Percentiles rank a stretch among this genome's conserved stretches.
Conservation (phyloP, 2,329 filamentous ascomycete species). For the Ilyonectria sp. region DNA sequence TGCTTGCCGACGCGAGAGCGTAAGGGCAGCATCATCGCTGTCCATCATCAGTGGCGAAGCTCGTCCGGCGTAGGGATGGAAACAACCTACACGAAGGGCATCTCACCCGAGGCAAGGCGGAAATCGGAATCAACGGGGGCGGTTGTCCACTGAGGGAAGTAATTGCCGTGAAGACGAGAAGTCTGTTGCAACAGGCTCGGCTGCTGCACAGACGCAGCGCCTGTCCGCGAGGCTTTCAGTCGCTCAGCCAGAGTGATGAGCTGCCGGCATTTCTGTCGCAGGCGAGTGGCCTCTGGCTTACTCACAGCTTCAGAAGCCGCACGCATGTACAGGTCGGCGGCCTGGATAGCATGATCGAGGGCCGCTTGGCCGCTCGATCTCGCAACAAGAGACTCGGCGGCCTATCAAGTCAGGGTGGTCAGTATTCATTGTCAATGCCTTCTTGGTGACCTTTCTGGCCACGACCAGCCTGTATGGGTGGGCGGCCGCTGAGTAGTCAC, state of each 20-base stretch:
- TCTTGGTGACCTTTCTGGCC: not conserved
- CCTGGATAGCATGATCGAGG: conserved; percentile 81
- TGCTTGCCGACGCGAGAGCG: conserved; percentile 81
- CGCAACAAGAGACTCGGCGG: conserved; percentile 56
- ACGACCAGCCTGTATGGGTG: not conserved
- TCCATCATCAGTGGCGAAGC: not conserved
- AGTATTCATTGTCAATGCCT: not conserved
- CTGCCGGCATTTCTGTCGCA: conserved; percentile 78
- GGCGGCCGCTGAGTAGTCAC: conserved; percentile 7
- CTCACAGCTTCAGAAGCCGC: conserved; percentile 75
- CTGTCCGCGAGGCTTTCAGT: conserved; percentile 70
- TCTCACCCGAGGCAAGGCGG: conserved; percentile 61
- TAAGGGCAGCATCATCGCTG: conserved; percentile 79
- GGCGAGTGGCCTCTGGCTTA: conserved; percentile 74
- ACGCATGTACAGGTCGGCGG: conserved; percentile 86
- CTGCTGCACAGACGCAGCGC: conserved; percentile 3
- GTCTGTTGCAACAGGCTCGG: conserved; percentile 76
- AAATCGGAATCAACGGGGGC: conserved; percentile 76
- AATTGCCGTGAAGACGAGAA: conserved; percentile 85
- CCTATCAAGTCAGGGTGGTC: conserved; percentile 43
- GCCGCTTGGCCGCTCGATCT: conserved; percentile 67
- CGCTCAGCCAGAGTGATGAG: conserved; percentile 81
- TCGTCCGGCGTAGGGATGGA: not conserved
- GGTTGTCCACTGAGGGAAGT: conserved; percentile 88
- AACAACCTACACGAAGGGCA: conserved; percentile 73